Evolutionary conservation across 2,329 filamentous ascomycete species (phyloP).

Genomic region (Rhexocercosporidium sp.): DNA sequence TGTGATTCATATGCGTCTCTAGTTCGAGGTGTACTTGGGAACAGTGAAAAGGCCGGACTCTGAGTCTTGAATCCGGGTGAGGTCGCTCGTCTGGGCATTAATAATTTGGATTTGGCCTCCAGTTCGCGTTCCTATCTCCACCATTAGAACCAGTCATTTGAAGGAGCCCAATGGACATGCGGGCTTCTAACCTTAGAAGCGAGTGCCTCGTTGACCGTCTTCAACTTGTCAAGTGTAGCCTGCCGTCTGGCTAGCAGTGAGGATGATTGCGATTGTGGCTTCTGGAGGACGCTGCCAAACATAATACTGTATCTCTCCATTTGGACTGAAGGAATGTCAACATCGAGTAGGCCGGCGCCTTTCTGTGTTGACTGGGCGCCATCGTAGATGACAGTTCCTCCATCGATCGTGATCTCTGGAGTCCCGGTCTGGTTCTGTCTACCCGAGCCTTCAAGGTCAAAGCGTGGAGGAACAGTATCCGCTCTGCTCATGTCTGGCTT

Average conservation of each 20-base stretch:
- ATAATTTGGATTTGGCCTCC: conserved; percentile 30
- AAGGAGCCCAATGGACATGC: conserved; percentile 20
- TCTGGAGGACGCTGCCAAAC: conserved; percentile 77
- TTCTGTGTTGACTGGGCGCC: conserved; percentile 5
- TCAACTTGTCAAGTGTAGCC: conserved; percentile 62
- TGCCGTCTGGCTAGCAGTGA: conserved; percentile 61
- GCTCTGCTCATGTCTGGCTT: conserved; percentile 37
- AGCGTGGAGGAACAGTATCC: conserved; percentile 35
- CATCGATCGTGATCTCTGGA: conserved; percentile 36
- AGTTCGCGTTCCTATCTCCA: conserved; percentile 46
- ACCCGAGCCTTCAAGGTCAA: conserved; percentile 23
- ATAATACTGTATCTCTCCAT: conserved; percentile 94
- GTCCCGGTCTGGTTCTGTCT: conserved; percentile 25
- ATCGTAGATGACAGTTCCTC: conserved; percentile 22
- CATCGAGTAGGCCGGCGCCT: conserved; percentile 59
- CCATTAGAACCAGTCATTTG: conserved; percentile 29
- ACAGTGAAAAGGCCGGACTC: conserved; percentile 53
- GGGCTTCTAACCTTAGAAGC: conserved; percentile 42
- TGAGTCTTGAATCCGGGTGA: conserved; percentile 51
- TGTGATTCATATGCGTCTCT: conserved; percentile 23
- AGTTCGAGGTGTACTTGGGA: conserved; percentile 36
- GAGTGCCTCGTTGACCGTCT: conserved; percentile 55
- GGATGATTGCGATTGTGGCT: conserved; percentile 28
- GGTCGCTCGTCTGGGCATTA: conserved; percentile 51
- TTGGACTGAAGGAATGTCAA: conserved; percentile 80